Evolutionary conservation across 176 grass and related monocot species (phyloP), one percentile per base, ranked within the genome.

Genomic region (Pharus latifolius): DNA sequence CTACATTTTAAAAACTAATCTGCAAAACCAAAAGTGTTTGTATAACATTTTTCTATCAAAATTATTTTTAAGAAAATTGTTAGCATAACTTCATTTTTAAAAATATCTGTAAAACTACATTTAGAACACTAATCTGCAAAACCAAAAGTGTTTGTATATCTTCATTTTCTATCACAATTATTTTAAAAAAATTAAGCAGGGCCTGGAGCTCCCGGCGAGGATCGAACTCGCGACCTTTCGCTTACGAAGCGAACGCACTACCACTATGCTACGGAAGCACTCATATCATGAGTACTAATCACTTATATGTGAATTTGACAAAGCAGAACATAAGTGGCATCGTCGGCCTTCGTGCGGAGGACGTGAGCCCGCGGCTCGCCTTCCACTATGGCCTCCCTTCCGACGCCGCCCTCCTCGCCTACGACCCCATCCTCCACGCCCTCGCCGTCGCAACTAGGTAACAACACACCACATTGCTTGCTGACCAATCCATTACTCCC

Each of bases 231-330:
- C 84, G 87, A 80, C 91, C 87, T 96, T 90, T 91, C 78, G 80
- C 84, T 96, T 96, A 96, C 87, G 84, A 96, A 96, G 87, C 78
- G 81, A 88, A 91, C 81, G 87, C 84, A 91, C 70, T 86, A 83
- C 79, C 79, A 80, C 79, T 87, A 85, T 83, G 83, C 75, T 87
- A 91, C 57, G 74, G 75, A 85, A 83, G 79, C 83, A 32, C 0
- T 3, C n/a, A n/a, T n/a, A n/a, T n/a, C n/a, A n/a, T n/a, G n/a
- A n/a, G n/a, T n/a, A n/a, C n/a, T n/a, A n/a, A n/a, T n/a, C n/a
- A 2, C 2, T 20, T 50, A 0, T 0, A 4, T 26, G 6, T 10
- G 7, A 16, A 18, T 56, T n/a, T 3, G 3, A 0, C 0, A 3
- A 47, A 67, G 56, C 72, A 78, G 10, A 27, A 53, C 40, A 52